phyloP scores from a whole-genome alignment of 1,139 yeast genomes.

The Sugiyamaella paludigena region DNA sequence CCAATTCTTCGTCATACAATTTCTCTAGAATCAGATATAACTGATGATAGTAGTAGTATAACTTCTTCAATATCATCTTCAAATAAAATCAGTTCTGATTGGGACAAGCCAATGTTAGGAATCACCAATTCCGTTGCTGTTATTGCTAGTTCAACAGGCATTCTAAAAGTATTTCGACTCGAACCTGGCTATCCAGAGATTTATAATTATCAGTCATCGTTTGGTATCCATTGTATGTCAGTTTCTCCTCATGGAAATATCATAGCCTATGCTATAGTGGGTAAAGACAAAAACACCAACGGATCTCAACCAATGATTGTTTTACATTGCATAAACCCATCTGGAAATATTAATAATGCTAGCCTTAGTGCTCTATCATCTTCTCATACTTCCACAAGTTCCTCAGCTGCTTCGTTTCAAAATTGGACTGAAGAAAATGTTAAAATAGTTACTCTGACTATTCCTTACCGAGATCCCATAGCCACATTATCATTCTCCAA shows the following conservation, averaged over 20 bases:
- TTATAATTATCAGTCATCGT: slow-evolving; percentile 65
- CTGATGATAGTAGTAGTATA: slow-evolving; percentile 5
- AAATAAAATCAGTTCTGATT: slow-evolving; percentile 11
- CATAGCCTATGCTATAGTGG: slow-evolving; percentile 80
- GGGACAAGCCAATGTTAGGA: slow-evolving; percentile 69
- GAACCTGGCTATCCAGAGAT: slow-evolving; percentile 57
- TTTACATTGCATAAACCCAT: slow-evolving; percentile 47
- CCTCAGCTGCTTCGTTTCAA: slow-evolving; percentile 8
- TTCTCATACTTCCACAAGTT: slow-evolving; percentile 8
- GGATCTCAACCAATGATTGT: slow-evolving; percentile 79
- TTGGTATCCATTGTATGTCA: slow-evolving; percentile 77
- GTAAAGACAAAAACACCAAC: slow-evolving; percentile 65
- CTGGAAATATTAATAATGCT: slow-evolving; percentile 15
- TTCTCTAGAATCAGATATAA: slow-evolving; percentile 11
- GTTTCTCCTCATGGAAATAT: slow-evolving; percentile 62
- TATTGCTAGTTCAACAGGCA: slow-evolving; percentile 72
- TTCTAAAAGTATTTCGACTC: slow-evolving; percentile 62
- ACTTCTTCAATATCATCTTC: slow-evolving; percentile 9
- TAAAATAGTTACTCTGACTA: slow-evolving; percentile 64
- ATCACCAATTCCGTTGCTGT: slow-evolving; percentile 60
- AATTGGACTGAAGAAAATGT: slow-evolving; percentile 14
- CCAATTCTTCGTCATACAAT: slow-evolving; percentile 57
- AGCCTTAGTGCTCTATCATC: slow-evolving; percentile 15
- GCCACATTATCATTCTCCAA: slow-evolving; percentile 68
- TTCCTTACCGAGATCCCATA: slow-evolving; percentile 85